Percentiles rank a stretch among this genome's conserved stretches.
Evolutionary conservation across 345 rosid species (phyloP).

Genomic region (Populus davidiana): DNA sequence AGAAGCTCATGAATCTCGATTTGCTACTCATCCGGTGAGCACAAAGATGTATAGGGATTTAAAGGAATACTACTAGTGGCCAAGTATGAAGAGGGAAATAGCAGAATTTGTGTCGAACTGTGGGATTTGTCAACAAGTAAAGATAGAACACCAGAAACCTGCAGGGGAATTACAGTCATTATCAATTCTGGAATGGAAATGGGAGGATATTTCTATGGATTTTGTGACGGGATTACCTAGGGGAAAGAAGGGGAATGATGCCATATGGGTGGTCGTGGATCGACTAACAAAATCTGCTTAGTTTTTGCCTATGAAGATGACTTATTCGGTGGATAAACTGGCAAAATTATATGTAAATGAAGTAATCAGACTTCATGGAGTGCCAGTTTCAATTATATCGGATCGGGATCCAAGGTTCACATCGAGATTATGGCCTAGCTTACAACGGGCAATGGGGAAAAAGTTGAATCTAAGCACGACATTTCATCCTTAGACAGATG

Average conservation of each 20-base stretch:
- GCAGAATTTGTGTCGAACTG: accelerated
- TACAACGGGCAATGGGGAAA: not conserved
- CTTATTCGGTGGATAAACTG: not conserved
- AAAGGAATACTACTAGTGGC: too few species aligned
- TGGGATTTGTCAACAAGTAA: not conserved
- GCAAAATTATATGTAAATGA: not conserved
- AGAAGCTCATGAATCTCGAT: not conserved
- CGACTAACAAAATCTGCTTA: not conserved
- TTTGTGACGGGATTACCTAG: not conserved
- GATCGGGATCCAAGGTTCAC: not conserved
- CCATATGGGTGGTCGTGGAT: not conserved
- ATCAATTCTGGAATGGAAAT: not conserved
- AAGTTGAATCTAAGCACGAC: not conserved
- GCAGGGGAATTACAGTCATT: not conserved
- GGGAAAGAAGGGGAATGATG: too few species aligned
- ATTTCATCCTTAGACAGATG: not conserved
- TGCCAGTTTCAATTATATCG: not conserved
- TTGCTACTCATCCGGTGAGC: not conserved
- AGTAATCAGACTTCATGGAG: not conserved
- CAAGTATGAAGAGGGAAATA: too few species aligned
- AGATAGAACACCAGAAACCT: not conserved
- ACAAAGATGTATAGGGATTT: not conserved
- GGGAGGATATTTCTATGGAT: not conserved
- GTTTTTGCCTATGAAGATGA: not conserved
- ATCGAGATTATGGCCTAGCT: not conserved